Conservation (phyloP, 192 early-diverging fungal species). For the Dissophora globulifera region DNA sequence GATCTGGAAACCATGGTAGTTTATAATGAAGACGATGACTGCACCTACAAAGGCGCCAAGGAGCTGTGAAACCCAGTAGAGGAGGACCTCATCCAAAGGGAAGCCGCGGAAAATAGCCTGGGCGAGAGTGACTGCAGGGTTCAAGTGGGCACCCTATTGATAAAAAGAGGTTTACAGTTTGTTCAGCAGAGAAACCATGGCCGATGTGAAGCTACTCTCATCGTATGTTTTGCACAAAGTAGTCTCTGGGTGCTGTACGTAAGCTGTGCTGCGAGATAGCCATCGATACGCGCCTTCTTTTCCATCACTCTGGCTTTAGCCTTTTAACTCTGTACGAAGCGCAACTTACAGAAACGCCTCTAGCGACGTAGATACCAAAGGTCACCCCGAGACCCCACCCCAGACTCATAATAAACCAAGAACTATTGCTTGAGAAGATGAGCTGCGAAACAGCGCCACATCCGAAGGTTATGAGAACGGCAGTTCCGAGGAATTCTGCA, state of each 20-base stretch:
- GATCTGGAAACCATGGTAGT: conserved; percentile 62
- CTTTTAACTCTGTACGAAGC: too few species aligned
- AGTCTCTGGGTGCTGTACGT: too few species aligned
- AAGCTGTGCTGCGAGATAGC: too few species aligned
- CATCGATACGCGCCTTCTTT: too few species aligned
- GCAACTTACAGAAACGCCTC: conserved; percentile 72
- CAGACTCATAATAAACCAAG: conserved; percentile 63
- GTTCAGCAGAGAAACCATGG: neutral
- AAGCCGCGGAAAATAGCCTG: conserved; percentile 72
- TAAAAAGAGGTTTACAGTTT: neutral
- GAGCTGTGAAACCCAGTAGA: conserved; percentile 70
- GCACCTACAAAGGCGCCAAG: conserved; percentile 75
- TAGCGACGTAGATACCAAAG: conserved; percentile 70
- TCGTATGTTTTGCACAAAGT: too few species aligned
- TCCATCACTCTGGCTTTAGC: too few species aligned
- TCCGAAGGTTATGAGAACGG: conserved; percentile 71
- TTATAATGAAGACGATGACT: conserved; percentile 66
- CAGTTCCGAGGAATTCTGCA: conserved; percentile 82
- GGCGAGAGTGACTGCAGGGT: conserved; percentile 77
- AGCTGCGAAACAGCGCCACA: conserved; percentile 69
- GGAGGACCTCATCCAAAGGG: conserved; percentile 69
- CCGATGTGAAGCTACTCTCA: neutral
- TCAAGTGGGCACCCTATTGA: conserved; percentile 72
- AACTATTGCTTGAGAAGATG: conserved; percentile 37
- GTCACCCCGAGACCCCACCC: conserved; percentile 74